Conservation (phyloP, 352 stramenopile species). For the Globisporangium heterothallicum region DNA sequence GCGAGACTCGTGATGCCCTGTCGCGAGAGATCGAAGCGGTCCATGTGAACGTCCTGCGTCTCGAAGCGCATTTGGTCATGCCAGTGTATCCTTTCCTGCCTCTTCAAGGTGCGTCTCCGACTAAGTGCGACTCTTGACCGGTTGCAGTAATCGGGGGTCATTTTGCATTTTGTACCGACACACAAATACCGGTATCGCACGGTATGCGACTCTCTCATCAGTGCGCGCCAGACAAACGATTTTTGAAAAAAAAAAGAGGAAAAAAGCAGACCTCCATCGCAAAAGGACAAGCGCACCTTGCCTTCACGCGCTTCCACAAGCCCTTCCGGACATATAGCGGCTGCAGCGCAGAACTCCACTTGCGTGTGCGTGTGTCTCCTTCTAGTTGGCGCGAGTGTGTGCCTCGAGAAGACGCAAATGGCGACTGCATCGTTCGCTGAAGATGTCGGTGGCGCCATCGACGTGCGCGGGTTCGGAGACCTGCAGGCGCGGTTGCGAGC, state of each 20-base stretch:
- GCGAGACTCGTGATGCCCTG: conserved; percentile 39
- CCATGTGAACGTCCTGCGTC: too few relatives aligned
- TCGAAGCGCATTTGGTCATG: neutral
- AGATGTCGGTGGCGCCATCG: conserved; percentile 22
- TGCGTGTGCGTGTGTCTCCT: neutral
- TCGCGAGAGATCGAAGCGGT: conserved; percentile 44
- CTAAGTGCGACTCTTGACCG: conserved; percentile 4
- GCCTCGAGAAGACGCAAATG: conserved; percentile 2
- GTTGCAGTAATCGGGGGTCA: too few relatives aligned
- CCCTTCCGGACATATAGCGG: too few relatives aligned
- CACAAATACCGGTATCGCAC: conserved; percentile 1
- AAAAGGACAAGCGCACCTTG: neutral
- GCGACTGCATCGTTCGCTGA: conserved; percentile 27
- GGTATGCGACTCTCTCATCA: neutral
- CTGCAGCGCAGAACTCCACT: too few relatives aligned
- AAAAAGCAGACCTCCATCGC: neutral
- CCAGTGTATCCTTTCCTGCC: neutral
- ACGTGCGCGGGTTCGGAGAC: conserved; percentile 47
- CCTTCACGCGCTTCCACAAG: too few relatives aligned
- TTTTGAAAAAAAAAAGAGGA: conserved; percentile 2
- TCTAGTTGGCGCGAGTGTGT: too few relatives aligned
- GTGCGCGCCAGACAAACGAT: neutral
- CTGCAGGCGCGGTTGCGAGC: conserved; percentile 52
- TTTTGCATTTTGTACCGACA: too few relatives aligned
- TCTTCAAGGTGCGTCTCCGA: neutral